Percentiles rank a stretch among this genome's conserved stretches.
These are phyloP conservation scores for Geotrichum phurueaensis DNA, from an alignment of 1,139 yeast species.

Conservation along the genomic window DNA sequence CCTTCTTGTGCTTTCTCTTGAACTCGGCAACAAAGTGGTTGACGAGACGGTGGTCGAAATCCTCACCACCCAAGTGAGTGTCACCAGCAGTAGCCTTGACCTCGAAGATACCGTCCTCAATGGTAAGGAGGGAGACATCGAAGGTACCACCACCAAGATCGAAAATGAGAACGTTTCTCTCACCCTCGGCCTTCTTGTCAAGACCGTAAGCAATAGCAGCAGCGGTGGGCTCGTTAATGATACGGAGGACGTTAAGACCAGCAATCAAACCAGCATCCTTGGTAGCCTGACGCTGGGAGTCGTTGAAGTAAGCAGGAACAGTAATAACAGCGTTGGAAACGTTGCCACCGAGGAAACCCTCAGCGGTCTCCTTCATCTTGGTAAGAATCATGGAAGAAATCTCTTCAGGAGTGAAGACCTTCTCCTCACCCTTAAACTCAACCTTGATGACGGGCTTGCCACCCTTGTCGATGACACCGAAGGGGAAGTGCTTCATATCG, in stretches of 20 bases:
- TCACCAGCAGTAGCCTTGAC: conserved; percentile 99
- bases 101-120: conserved; percentile 98
- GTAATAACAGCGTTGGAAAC: conserved; percentile 89
- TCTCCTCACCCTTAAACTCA: conserved; percentile 39
- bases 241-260: conserved; percentile 90
- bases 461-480: conserved; percentile 78
- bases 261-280: conserved; percentile 90
- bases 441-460: conserved; percentile 90
- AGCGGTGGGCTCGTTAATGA: conserved; percentile 96
- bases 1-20: conserved; percentile 95
- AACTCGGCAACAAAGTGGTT: conserved; percentile 91
- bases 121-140: conserved; percentile 93
- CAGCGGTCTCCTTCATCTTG: conserved; percentile 70
- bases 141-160: conserved; percentile 94
- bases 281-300: conserved; percentile 10
- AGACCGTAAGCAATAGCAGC: conserved; percentile 98
- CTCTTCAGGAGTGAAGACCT: conserved; percentile 93
- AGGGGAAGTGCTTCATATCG: conserved; percentile 94
- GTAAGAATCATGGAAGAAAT: conserved; percentile 61
- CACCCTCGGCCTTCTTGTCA: conserved; percentile 83
- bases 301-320: conserved; percentile 63
- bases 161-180: conserved; percentile 82
- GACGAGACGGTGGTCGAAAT: conserved; percentile 93
- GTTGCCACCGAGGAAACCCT: conserved; percentile 78
- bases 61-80: conserved; percentile 99